These are phyloP conservation scores for Penicillium goetzii DNA, from an alignment of 495 filamentous ascomycete genomes.

Conservation along the genomic window DNA sequence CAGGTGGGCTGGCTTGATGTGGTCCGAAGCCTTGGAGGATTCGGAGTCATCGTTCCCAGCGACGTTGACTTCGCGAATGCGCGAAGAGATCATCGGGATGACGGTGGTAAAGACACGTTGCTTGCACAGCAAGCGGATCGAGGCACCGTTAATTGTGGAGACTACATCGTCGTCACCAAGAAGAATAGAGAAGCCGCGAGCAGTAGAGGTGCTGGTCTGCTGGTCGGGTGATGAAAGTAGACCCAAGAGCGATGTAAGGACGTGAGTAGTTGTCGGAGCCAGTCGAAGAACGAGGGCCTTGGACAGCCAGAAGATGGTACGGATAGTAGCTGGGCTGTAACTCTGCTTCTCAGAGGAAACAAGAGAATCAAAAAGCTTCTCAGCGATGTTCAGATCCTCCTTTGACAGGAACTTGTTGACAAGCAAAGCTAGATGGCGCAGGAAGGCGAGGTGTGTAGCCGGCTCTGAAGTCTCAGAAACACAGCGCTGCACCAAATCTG, in stretches of 20 bases:
- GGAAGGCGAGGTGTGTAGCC: constrained; percentile 53
- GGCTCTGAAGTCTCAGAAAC: constrained; percentile 36
- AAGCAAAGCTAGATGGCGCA: constrained; percentile 65
- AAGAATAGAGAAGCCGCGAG: constrained; percentile 63
- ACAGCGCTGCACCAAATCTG: constrained; percentile 46
- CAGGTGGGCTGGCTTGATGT: constrained; percentile 64
- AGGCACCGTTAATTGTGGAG: constrained; percentile 64
- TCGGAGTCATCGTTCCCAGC: constrained; percentile 23
- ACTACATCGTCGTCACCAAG: constrained; percentile 68
- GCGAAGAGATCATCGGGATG: constrained; percentile 58
- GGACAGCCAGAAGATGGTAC: constrained; percentile 57
- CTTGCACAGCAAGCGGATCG: constrained; percentile 64
- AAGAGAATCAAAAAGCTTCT: constrained; percentile 39
- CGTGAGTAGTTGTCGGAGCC: constrained; percentile 48
- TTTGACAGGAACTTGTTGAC: constrained; percentile 68
- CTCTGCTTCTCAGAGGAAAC: constrained; percentile 31
- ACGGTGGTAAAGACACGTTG: constrained; percentile 68
- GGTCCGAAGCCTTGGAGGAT: constrained; percentile 19
- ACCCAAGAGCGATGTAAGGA: constrained; percentile 55
- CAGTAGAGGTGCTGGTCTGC: constrained; percentile 50
- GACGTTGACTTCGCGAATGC: constrained; percentile 55
- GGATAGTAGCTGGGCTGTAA: constrained; percentile 36
- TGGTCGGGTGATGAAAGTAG: constrained; percentile 55
- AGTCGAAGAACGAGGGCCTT: constrained; percentile 58
- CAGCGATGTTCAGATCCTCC: constrained; percentile 41